phyloP scores from a whole-genome alignment of 2,329 filamentous ascomycete genomes.

The Alternaria angustiovoidea region DNA sequence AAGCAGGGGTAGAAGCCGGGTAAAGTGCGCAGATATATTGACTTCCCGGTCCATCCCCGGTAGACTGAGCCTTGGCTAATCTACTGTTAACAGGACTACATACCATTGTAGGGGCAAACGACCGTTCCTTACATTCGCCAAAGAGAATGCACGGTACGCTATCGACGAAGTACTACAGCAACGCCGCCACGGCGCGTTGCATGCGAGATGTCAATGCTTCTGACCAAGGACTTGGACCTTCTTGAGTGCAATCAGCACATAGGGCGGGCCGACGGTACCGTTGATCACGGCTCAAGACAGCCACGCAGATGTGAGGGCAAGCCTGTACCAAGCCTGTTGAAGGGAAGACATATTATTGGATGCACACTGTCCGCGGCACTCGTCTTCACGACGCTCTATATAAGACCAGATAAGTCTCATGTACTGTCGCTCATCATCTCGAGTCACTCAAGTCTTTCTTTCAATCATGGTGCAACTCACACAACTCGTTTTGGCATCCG shows the following conservation, averaged over 20 bases:
- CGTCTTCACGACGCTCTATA: constrained; percentile 12
- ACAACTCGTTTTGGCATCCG: constrained; percentile 32
- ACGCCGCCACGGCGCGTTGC: constrained; percentile 1
- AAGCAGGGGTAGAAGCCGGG: constrained; percentile 21
- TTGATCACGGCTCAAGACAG: not conserved
- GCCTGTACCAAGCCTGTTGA: constrained; percentile 12
- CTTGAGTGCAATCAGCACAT: not conserved
- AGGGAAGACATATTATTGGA: constrained; percentile 9
- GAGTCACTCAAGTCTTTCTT: constrained; percentile 1
- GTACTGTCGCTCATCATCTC: constrained; percentile 7
- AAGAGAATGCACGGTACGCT: not conserved
- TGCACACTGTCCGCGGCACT: constrained; percentile 1
- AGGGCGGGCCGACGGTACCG: constrained; percentile 29
- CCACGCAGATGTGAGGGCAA: not conserved
- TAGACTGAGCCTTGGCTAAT: constrained; percentile 26
- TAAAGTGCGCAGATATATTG: constrained; percentile 26
- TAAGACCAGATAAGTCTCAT: constrained; percentile 5
- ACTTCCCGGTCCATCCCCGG: constrained; percentile 6
- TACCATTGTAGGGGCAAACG: constrained; percentile 13
- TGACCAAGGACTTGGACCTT: constrained; percentile 15
- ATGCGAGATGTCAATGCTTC: constrained; percentile 14
- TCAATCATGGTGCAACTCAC: constrained; percentile 37
- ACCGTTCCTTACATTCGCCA: constrained; percentile 14
- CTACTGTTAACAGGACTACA: constrained; percentile 14
- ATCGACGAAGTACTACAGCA: constrained; percentile 5